Percentiles rank a stretch among this genome's conserved stretches.
phyloP scores from a whole-genome alignment of 148 eudicot genomes.

The Silene conica region DNA sequence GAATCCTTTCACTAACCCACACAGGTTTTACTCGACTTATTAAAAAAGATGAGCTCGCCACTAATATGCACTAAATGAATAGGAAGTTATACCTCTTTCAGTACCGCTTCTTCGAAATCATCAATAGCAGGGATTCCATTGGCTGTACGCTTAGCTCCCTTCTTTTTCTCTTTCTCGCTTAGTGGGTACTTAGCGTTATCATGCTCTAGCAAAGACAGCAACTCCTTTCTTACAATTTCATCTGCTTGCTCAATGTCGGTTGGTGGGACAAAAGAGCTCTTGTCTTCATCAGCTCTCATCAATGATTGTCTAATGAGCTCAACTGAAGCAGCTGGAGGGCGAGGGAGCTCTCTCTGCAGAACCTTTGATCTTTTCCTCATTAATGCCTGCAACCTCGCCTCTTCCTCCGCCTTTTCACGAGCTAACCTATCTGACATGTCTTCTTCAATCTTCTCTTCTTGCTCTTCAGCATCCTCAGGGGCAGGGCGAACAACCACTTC shows the following conservation, averaged over 20 bases:
- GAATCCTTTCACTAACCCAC: not conserved
- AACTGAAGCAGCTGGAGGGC: conserved; percentile 79
- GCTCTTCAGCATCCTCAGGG: conserved; percentile 82
- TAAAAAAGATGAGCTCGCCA: not conserved
- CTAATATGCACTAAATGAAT: not conserved
- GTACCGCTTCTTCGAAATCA: conserved; percentile 69
- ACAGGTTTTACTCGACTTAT: not conserved
- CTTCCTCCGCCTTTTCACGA: conserved; percentile 91
- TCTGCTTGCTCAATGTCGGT: conserved; percentile 92
- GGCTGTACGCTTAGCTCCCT: conserved; percentile 62
- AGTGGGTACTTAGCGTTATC: conserved; percentile 94
- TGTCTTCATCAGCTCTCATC: conserved; percentile 84
- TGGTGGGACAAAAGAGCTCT: conserved; percentile 95
- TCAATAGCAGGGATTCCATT: conserved; percentile 72
- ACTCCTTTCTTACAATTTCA: conserved; percentile 87
- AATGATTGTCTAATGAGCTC: conserved; percentile 67
- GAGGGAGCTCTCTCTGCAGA: conserved; percentile 95
- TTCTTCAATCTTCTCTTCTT: conserved; percentile 87
- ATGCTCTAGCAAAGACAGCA: conserved; percentile 75
- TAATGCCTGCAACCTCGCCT: conserved; percentile 76
- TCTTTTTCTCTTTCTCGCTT: conserved; percentile 84
- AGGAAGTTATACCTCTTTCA: conserved; percentile 60
- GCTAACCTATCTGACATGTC: conserved; percentile 97
- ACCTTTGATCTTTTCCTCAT: conserved; percentile 94
- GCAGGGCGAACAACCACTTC: conserved; percentile 75